These are phyloP conservation scores for Psilocybe cyanescens DNA, from an alignment of 768 basidiomycete species.

Conservation along the genomic window DNA sequence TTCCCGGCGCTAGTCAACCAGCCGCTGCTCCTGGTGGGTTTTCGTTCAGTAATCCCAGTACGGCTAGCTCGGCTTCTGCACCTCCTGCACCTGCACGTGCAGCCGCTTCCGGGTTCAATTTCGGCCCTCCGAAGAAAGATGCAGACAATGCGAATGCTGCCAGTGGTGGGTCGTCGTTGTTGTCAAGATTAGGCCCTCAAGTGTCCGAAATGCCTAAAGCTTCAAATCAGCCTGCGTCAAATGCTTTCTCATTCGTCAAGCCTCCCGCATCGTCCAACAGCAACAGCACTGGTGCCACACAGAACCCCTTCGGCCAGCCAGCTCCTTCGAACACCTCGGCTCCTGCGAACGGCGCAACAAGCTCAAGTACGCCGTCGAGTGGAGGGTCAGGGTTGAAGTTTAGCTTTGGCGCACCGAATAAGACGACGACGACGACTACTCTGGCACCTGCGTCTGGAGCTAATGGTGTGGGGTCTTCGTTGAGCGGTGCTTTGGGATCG, in stretches of 20 bases:
- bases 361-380: conserved; percentile 16
- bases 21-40: conserved; percentile 10
- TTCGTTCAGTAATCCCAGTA: not conserved
- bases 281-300: not conserved
- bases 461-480: conserved; percentile 12
- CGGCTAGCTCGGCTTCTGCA: not conserved
- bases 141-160: not conserved
- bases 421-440: conserved; percentile 1
- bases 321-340: conserved; percentile 7
- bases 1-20: conserved; percentile 16
- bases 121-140: conserved; percentile 2
- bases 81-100: not conserved
- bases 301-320: conserved; percentile 1
- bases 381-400: conserved; percentile 16
- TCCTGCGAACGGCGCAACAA: conserved; percentile 6
- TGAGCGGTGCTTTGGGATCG: conserved; percentile 22
- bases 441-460: not conserved
- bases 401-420: conserved; percentile 12
- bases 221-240: not conserved
- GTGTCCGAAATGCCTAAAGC: conserved; percentile 14
- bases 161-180: conserved; percentile 3
- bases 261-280: not conserved
- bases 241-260: conserved; percentile 8
- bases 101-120: not conserved
- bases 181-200: conserved; percentile 17